Conservation (phyloP, 2,329 filamentous ascomycete species). For the Sclerotinia spermophila region DNA sequence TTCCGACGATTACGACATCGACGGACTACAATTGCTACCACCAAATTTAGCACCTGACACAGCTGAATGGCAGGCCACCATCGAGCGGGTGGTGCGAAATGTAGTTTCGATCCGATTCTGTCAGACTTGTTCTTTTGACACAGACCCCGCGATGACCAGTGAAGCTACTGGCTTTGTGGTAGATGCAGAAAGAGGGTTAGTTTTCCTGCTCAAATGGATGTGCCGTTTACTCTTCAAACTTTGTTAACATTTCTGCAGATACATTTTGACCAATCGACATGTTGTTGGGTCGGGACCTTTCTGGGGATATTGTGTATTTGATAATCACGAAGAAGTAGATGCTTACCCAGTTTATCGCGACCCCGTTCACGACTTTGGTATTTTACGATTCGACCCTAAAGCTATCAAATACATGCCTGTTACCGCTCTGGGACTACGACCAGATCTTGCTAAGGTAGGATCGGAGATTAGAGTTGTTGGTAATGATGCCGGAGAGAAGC, state of each 20-base stretch:
- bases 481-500: constrained; percentile 97
- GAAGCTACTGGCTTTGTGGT: constrained; percentile 98
- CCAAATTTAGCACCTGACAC: constrained; percentile 49
- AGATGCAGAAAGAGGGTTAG: constrained; percentile 77
- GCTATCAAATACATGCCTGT: constrained; percentile 97
- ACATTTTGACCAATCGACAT: constrained; percentile 85
- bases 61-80: constrained; percentile 91
- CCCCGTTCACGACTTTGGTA: constrained; percentile 97
- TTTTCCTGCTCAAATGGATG: background rate
- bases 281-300: constrained; percentile 95
- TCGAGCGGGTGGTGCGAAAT: constrained; percentile 88
- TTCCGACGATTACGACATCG: constrained; percentile 39
- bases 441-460: constrained; percentile 84
- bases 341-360: constrained; percentile 96
- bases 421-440: constrained; percentile 72
- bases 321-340: constrained; percentile 96
- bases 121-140: constrained; percentile 96
- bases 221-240: background rate
- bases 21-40: constrained; percentile 39
- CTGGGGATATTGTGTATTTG: constrained; percentile 97
- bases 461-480: constrained; percentile 95
- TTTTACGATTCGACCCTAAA: constrained; percentile 92
- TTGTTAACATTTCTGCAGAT: constrained; percentile 44
- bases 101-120: constrained; percentile 99
- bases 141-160: constrained; percentile 87